Conservation (phyloP, 2,329 filamentous ascomycete species). For the Pezicula rhizophila region DNA sequence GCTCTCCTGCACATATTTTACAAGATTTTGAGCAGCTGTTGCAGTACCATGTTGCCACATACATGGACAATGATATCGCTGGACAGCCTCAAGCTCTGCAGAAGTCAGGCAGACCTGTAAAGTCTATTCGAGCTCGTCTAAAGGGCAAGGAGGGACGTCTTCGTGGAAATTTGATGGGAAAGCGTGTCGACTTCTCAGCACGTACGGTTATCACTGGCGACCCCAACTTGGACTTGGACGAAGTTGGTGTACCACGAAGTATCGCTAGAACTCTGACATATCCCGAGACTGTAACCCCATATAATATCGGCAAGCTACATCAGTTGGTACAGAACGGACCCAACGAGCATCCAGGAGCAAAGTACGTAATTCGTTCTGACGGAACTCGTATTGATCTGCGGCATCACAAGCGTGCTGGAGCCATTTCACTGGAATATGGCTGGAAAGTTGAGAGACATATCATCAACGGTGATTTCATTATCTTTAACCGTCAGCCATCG, state of each 20-base stretch:
- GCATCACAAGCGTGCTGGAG: constrained; percentile 81
- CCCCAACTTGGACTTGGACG: constrained; percentile 90
- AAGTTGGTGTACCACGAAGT: constrained; percentile 92
- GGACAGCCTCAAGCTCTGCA: constrained; percentile 90
- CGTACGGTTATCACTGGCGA: constrained; percentile 99
- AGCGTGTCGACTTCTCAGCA: constrained; percentile 98
- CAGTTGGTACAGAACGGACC: constrained; percentile 88
- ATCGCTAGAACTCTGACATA: constrained; percentile 93
- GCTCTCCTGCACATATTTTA: constrained; percentile 84
- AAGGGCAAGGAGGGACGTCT: constrained; percentile 99
- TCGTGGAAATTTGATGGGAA: constrained; percentile 98
- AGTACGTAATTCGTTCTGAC: constrained; percentile 91
- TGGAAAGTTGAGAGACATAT: constrained; percentile 99
- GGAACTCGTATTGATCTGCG: constrained; percentile 92
- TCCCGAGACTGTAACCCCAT: constrained; percentile 93
- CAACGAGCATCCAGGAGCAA: constrained; percentile 89
- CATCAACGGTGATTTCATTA: constrained; percentile 92
- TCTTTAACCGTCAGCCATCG: constrained; percentile 99
- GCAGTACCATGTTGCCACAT: constrained; percentile 97
- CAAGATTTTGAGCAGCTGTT: constrained; percentile 86
- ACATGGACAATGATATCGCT: constrained; percentile 99
- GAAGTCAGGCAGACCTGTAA: constrained; percentile 93
- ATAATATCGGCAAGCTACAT: constrained; percentile 92
- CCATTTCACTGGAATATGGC: constrained; percentile 85
- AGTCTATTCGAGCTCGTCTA: constrained; percentile 90